Conservation (phyloP, 140 eudicot species). For the Eryngium alpinum region DNA sequence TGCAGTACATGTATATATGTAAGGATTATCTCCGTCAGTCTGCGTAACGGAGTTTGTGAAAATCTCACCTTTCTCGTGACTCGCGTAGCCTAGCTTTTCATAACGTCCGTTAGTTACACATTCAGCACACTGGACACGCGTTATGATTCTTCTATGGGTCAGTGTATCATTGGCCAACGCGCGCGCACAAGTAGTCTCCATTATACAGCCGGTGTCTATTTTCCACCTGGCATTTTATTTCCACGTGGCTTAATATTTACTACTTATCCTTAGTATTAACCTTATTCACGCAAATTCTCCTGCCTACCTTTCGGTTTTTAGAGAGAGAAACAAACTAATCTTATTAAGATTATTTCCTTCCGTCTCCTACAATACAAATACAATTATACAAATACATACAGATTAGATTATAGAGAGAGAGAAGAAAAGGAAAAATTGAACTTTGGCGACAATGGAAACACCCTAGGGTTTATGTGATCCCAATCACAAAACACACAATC, state of each 20-base stretch:
- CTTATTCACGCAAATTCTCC: not conserved
- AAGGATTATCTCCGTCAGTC: too few species aligned
- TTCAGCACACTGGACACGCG: not conserved
- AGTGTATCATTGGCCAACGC: not conserved
- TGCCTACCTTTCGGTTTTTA: not conserved
- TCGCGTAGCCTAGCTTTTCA: not conserved
- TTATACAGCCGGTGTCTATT: not conserved
- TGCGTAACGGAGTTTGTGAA: too few species aligned
- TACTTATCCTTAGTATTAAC: conserved; percentile 1
- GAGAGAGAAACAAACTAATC: conserved; percentile 1
- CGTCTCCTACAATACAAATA: not conserved
- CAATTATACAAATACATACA: not conserved
- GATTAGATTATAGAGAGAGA: not conserved
- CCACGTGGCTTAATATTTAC: not conserved
- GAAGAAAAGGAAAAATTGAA: not conserved
- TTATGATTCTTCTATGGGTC: not conserved
- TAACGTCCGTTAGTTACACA: not conserved
- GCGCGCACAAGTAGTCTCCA: not conserved
- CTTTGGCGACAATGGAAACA: conserved; percentile 15
- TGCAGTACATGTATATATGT: too few species aligned
- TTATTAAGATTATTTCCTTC: not conserved
- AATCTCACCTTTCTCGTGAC: not conserved
- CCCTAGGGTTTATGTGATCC: conserved; percentile 20
- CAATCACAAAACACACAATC: conserved; percentile 13
- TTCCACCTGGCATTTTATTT: conserved; percentile 5